Base-by-base conservation (phyloP, 805 yeast genomes). In the Candida boleticola region DNA sequence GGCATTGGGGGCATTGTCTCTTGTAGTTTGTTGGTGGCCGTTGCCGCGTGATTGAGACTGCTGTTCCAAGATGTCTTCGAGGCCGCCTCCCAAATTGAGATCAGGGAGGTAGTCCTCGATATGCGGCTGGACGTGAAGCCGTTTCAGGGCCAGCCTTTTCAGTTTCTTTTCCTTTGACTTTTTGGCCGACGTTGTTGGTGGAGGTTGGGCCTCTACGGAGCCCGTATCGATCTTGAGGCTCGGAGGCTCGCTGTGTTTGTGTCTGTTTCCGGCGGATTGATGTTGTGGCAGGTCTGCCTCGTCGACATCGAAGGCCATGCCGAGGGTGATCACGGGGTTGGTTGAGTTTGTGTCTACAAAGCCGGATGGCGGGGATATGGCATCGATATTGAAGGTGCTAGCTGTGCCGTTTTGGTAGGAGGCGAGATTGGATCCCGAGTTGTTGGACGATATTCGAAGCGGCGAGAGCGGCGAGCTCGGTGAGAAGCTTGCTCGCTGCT, bases 31-130 rank as follows among this genome's bases (percentile, higher is more conserved):
- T n/a, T n/a, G n/a, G n/a, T n/a, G n/a, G n/a, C n/a, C n/a, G n/a
- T n/a, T n/a, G n/a, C n/a, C n/a, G n/a, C n/a, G n/a, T n/a, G n/a
- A n/a, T 5, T 7, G 10, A 13, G 23, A 18, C 36, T 42, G 25
- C 19, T 20, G 17, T 13, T 18, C 37, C 21, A 29, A 30, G 17
- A 30, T 31, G 4, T 19, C 17, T 16, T 18, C 29, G 22, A 43
- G 18, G 5, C 30, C 41, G 11, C 41, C 41, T 6, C 27, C 35
- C 18, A 40, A 21, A 14, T 40, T 31, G 6, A 46, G 18, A 26
- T 44, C 50, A 23, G 47, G 45, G 7, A 39, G 40, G 32, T 43
- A 46, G 21, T 18, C 45, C 25, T 48, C 50, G 1, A 31, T 18
- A 20, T 42, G 17, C 33, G 39, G 27, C 16, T 6, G 18, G 13